Evolutionary conservation across 75 land plant genomes (phyloP).

Genomic region (Picea glauca): DNA sequence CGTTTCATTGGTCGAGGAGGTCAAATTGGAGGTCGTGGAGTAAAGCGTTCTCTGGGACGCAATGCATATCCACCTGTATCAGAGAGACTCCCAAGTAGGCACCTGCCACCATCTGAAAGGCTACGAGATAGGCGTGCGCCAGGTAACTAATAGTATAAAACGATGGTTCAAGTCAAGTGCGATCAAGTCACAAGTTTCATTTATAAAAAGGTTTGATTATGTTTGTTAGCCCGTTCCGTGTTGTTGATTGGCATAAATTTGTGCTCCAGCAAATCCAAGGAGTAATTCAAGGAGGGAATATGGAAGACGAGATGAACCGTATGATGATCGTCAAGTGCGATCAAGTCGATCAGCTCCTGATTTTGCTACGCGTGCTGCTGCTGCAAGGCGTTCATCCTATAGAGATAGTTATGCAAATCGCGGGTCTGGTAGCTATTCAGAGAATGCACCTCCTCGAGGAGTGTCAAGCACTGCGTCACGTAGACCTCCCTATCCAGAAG

Average conservation of each 20-base stretch:
- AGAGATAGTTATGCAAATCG: slow-evolving; percentile 54
- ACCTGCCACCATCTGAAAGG: slow-evolving; percentile 23
- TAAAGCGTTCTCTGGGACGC: slow-evolving; percentile 11
- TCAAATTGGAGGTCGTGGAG: slow-evolving; percentile 10
- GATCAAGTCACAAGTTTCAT: neutral
- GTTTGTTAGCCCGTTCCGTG: neutral
- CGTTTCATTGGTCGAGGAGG: slow-evolving; percentile 16
- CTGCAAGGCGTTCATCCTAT: slow-evolving; percentile 46
- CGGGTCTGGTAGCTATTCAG: slow-evolving; percentile 28
- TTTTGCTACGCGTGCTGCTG: slow-evolving; percentile 41
- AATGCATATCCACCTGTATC: neutral
- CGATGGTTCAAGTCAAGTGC: no score
- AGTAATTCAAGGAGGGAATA: slow-evolving; percentile 56
- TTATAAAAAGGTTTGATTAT: neutral
- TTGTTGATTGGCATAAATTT: neutral
- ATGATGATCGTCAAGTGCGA: slow-evolving; percentile 23
- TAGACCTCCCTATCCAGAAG: slow-evolving; percentile 51
- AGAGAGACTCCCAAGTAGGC: slow-evolving; percentile 15
- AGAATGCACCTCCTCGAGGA: slow-evolving; percentile 20
- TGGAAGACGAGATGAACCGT: slow-evolving; percentile 37
- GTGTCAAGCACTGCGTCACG: slow-evolving; percentile 32
- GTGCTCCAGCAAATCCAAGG: slow-evolving; percentile 52
- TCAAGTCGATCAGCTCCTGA: slow-evolving; percentile 31
- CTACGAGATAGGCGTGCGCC: slow-evolving; percentile 56
- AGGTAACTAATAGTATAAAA: no score